Base-by-base conservation (phyloP, 1,139 yeast genomes). In the Blastobotrys indianensis region DNA sequence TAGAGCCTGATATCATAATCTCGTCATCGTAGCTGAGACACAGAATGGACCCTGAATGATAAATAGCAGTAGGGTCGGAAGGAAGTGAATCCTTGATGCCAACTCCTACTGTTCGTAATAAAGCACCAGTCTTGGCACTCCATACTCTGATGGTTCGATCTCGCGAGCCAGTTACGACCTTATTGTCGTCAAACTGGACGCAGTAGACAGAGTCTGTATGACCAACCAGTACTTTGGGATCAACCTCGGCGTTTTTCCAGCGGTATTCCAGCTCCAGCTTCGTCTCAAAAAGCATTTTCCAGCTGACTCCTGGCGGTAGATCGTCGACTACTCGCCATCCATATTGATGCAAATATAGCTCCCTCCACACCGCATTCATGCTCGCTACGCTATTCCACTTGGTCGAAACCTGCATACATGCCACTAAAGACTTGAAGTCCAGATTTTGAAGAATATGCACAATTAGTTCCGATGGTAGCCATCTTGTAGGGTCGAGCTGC, bases 131-230 rank as follows among this genome's bases (percentile, higher is more conserved):
- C n/a, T 49, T 42, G 7, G 61, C 44, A 33, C 59, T 55, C 70
- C 69, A 67, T 4, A 67, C 58, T 34, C 59, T 59, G 20, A 67
- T 55, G 5, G 66, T 57, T n/a, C 54, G 51, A 47, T 67, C 71
- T 4, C 67, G 49, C 3, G 69, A 62, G 3, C 71, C 70, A 1
- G 70, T 65, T 28, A 66, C 56, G 11, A 66, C 64, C 33, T 54
- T 55, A 2, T 52, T 48, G 12, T 54, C 53, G 39, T 65, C 65
- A 47, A 65, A 58, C 38, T 63, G 62, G 6, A 63, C 66, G 43
- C 71, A 66, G 45, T 67, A 67, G 3, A 67, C 68, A 17, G 66
- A 56, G 45, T 66, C 69, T 4, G 53, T 39, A 42, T 67, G 71
- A 8, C 70, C 70, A 3, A 49, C 49, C 37, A 67, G 49, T 2